Evolutionary conservation across 139 green algal genomes (phyloP), one percentile per base, ranked within the genome.

Genomic region (Volvox africanus): DNA sequence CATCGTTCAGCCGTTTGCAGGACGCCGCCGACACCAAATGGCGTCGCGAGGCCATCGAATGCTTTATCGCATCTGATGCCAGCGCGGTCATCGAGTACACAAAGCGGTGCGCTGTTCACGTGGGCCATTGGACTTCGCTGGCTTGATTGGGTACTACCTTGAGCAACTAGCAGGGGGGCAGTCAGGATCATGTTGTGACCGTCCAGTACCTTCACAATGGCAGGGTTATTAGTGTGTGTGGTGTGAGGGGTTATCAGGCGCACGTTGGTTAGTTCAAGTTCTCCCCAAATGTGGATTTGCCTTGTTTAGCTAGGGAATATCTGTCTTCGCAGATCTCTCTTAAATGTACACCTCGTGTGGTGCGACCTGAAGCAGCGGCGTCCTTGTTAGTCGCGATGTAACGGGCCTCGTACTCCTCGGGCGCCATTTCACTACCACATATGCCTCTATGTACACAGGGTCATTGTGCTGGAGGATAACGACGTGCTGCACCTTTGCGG

Each of bases 21-120:
- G 93, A 96, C 79, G 89, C 91, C 12, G 44, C 89, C 11, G 90
- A 96, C 80, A 93, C 92, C 75, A 91, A 93, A 37, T 95, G 92
- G 92, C 91, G 92, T 35, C 78, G 35, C 22, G 88, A 92, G 21
- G 62, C 86, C 12, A 94, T 99, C n/a, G 98, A 99, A 96, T 97
- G 95, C 80, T 99, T 98, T 93, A 88, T 99, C 24, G 97, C 98
- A n/a, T 97, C 91, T n/a, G 98, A 99, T 88, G 97, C 98, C 35
- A 96, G 86, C 37, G 98, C 98, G 0, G 95, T 99, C 35, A 96
- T 99, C 76, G 98, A 99, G 95, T 98, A 99, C 95, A 99, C 98
- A 35, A 79, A 79, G 71, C 71, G 71, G 71, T 79, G 71, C 14
- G 71, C 22, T 28, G 5, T 55, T 5, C 5, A 55, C 44, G 9